Evolutionary conservation across 1,139 yeast genomes (phyloP), one percentile per base, ranked within the genome.

Genomic region (Blastobotrys petasosporus): DNA sequence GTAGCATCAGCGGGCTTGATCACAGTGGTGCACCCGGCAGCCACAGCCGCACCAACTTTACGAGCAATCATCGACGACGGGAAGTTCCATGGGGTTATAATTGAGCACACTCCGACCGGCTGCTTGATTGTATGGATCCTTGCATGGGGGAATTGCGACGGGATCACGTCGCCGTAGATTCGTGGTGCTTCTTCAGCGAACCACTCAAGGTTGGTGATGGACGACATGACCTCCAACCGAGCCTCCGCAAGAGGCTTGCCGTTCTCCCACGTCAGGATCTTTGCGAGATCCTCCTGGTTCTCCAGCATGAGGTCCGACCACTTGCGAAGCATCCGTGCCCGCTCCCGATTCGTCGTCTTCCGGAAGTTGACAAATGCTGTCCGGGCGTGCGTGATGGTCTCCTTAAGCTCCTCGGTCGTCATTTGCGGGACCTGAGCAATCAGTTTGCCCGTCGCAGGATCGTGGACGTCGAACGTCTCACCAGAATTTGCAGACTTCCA

Each of bases 31-130:
- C 97, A 90, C 1, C 97, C 97, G 8, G 94, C 90, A 13, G 97
- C 96, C 16, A 87, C 60, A 1, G 95, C 95, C 28, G 97, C 95
- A 28, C 87, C 96, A 42, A 85, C 75, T 65, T 90, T 90, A 57
- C 97, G 75, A 1, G 96, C 79, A 51, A 90, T 85, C 97, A 90
- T 90, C 4, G 96, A 94, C 44, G 83, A 73, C 13, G 97, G 97
- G 69, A 90, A 90, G 66, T 90, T 90, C 97, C 97, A 90, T 15
- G 97, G 97, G 3, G 96, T 86, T 56, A 90, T 73, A 50, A 90
- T 79, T 28, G 95, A 96, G 58, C 92, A 86, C 1, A 86, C 95
- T 16, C 97, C 97, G 45, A 90, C 75, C 12, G 95, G 95, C 62
- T 84, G 88, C 60, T 81, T 80, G 45, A 79, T 58, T 1, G 94